Conservation (phyloP, 177 flowering plant species). For the Vitis hybrid region DNA sequence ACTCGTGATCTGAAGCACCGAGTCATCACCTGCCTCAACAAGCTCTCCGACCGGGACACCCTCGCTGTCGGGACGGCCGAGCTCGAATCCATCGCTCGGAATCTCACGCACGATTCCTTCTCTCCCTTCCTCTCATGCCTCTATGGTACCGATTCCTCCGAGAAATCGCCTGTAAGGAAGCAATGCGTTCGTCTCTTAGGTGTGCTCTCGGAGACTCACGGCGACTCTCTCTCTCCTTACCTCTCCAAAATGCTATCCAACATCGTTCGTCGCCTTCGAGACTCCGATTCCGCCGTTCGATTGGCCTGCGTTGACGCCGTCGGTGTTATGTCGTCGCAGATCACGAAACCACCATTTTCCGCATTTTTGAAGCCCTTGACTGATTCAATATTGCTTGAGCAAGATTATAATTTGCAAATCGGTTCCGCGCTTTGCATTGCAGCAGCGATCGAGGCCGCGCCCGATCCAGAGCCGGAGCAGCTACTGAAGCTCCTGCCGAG, state of each 20-base stretch:
- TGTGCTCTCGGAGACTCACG: conserved; percentile 42
- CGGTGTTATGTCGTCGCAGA: conserved; percentile 35
- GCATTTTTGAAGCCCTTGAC: conserved; percentile 40
- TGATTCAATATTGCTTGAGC: conserved; percentile 41
- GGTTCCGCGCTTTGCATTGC: conserved; percentile 61
- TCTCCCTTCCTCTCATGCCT: conserved; percentile 54
- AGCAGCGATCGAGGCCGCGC: conserved; percentile 58
- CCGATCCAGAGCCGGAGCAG: conserved; percentile 37
- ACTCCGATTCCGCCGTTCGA: conserved; percentile 60
- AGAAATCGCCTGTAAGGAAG: conserved; percentile 49
- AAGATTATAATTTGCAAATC: conserved; percentile 54
- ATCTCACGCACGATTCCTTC: conserved; percentile 34
- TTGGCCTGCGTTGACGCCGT: conserved; percentile 51
- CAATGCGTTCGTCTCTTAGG: conserved; percentile 49
- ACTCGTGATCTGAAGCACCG: conserved; percentile 41
- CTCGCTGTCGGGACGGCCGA: conserved; percentile 48
- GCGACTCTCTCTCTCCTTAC: conserved; percentile 48
- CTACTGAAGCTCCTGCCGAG: conserved; percentile 41
- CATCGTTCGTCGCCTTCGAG: conserved; percentile 51
- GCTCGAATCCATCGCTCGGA: conserved; percentile 48
- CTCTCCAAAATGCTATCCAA: conserved; percentile 48
- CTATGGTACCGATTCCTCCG: conserved; percentile 42
- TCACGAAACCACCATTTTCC: conserved; percentile 41
- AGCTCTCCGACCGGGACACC: conserved; percentile 68
- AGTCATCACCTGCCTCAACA: conserved; percentile 47